Evolutionary conservation across 164 flowering plant genomes (phyloP).

Genomic region (Euptelea pleiosperma): DNA sequence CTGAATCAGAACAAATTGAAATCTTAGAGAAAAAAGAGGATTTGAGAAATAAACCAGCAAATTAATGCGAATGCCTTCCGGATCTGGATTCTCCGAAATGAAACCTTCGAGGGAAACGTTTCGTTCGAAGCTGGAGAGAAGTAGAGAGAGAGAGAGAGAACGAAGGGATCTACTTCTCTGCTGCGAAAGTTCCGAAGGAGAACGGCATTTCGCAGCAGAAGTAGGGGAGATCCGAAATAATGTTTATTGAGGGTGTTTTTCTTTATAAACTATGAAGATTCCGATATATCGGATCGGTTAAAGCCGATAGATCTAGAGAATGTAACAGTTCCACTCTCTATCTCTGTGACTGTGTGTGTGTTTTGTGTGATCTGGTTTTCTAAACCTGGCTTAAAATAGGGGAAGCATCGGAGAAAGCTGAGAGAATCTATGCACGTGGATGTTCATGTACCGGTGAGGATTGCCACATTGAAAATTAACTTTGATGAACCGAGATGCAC

Average conservation of each 20-base stretch:
- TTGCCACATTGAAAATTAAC: not conserved
- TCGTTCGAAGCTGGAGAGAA: not conserved
- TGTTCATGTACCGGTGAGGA: not conserved
- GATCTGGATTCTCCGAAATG: no score
- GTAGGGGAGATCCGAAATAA: not conserved
- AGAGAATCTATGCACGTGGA: slow-evolving; percentile 23
- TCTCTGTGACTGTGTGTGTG: not conserved
- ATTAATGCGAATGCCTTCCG: no score
- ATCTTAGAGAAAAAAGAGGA: no score
- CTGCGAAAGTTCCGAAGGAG: not conserved
- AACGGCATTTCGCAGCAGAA: not conserved
- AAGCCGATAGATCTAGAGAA: no score
- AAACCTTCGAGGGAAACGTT: no score
- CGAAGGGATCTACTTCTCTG: not conserved
- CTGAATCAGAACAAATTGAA: no score
- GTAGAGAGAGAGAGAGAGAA: not conserved
- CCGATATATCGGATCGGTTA: no score
- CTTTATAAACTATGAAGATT: no score
- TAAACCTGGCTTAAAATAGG: not conserved
- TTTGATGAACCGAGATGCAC: not conserved
- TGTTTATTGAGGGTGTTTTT: no score
- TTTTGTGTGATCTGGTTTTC: not conserved
- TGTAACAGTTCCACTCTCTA: no score
- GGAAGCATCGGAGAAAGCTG: no score
- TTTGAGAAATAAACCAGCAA: no score